phyloP scores from a whole-genome alignment of 495 filamentous ascomycete species.

The Penicillium manginii region DNA sequence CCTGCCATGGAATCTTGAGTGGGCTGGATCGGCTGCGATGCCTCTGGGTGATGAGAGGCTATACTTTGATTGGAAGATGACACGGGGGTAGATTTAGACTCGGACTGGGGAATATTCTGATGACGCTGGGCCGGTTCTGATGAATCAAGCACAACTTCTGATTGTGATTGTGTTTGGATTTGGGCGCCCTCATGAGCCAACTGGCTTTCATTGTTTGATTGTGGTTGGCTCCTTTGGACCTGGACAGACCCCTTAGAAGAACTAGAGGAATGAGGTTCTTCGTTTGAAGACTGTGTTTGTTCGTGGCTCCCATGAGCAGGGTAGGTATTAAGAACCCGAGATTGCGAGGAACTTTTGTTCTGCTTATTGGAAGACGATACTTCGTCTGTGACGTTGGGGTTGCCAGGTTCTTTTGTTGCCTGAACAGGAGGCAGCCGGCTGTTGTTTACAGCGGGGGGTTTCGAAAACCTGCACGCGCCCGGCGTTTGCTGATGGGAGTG shows the following conservation, averaged over 20 bases:
- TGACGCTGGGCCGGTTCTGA: conserved; percentile 28
- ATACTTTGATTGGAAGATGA: conserved; percentile 22
- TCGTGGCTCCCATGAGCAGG: conserved; percentile 26
- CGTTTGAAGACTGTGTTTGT: conserved; percentile 28
- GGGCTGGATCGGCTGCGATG: conserved; percentile 16
- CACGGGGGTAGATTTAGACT: conserved; percentile 16
- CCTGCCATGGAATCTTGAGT: conserved; percentile 10
- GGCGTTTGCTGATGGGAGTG: conserved; percentile 22
- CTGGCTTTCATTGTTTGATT: conserved; percentile 22
- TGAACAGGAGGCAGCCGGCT: conserved; percentile 15
- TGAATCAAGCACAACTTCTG: conserved; percentile 30
- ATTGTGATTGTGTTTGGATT: conserved; percentile 1
- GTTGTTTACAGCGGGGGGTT: conserved; percentile 33
- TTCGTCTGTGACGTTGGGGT: not conserved
- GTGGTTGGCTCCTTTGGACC: conserved; percentile 30
- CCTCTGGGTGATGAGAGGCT: conserved; percentile 20
- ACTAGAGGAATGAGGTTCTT: conserved; percentile 12
- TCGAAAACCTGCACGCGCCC: conserved; percentile 43
- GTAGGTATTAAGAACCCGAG: conserved; percentile 40
- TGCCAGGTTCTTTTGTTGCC: conserved; percentile 1
- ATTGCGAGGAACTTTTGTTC: conserved; percentile 44
- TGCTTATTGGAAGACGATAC: conserved; percentile 28
- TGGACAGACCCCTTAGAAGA: conserved; percentile 15
- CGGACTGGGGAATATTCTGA: conserved; percentile 9
- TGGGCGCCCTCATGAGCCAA: conserved; percentile 1